Evolutionary conservation across 192 early-diverging fungal genomes (phyloP), one percentile per base, ranked within the genome.

Genomic region (Borealophlyctis nickersoniae): DNA sequence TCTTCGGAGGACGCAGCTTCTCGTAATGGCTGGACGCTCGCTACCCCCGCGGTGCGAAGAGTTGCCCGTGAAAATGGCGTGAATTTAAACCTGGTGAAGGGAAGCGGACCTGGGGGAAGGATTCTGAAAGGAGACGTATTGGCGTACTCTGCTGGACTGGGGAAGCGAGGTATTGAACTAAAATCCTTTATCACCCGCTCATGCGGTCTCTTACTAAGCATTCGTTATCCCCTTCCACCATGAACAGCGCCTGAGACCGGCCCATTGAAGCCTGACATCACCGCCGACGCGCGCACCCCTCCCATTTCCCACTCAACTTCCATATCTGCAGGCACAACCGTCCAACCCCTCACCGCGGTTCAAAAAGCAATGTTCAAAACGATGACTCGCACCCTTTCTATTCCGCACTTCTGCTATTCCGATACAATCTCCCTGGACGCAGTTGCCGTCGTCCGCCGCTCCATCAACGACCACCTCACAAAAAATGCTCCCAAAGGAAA

Each of bases 361-460:
- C 94, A 97, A 80, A 92, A 93, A 62, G 91, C 91, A 67, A 98
- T 98, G 96, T 98, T 93, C 84, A 91, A 91, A 66, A 77, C 77
- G 31, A 98, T 98, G 94, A 93, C 96, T 5, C 84, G 86, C 36
- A 94, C 96, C 2, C 85, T 96, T 2, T 45, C 78, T 1, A 95
- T 98, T 50, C 96, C 96, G 1, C 94, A 98, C 75, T 93, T 98
- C 78, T 87, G 92, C 16, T 98, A 86, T 83, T 87, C 88, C 33
- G 96, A 98, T 60, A 91, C 94, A 64, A 88, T 97, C 61, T 73
- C 83, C 36, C 67, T 97, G 24, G 86, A 95, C 66, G 76, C 83
- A 9, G 74, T 84, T 7, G 78, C 87, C 50, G 73, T 68, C 9
- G 85, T 86, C 32, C 86, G 94, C 0, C 58, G 66, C 24, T 62